These are phyloP conservation scores for Odontarrhena argentea DNA, from an alignment of 345 rosid genomes.

Conservation along the genomic window DNA sequence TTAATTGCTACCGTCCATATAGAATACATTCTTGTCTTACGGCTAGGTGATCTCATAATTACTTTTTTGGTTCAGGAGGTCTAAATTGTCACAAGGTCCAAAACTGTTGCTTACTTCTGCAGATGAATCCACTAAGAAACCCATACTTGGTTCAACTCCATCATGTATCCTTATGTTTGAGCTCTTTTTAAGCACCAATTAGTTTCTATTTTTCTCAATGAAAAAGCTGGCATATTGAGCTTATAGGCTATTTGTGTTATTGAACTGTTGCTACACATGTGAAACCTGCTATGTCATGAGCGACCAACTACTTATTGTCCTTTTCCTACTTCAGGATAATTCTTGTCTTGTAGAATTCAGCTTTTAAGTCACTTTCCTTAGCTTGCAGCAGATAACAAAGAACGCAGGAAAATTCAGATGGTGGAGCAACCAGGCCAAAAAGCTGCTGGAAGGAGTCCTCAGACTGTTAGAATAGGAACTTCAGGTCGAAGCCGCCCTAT, in stretches of 20 bases:
- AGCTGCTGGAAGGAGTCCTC: conserved; percentile 67
- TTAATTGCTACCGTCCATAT: conserved; percentile 9
- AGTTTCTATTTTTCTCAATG: conserved; percentile 10
- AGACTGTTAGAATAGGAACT: conserved; percentile 57
- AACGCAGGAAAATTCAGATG: conserved; percentile 89
- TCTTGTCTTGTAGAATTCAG: conserved; percentile 12
- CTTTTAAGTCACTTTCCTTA: conserved; percentile 53
- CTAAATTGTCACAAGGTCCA: conserved; percentile 62
- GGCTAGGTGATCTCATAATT: conserved; percentile 23
- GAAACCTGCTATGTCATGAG: conserved; percentile 22
- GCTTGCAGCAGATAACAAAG: conserved; percentile 72
- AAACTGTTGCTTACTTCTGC: conserved; percentile 71
- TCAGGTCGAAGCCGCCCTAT: conserved; percentile 79
- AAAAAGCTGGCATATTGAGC: conserved; percentile 11
- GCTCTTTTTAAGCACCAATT: conserved; percentile 9
- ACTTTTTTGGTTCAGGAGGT: conserved; percentile 58
- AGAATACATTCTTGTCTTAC: conserved; percentile 21
- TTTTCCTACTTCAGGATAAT: conserved; percentile 5
- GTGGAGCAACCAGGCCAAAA: conserved; percentile 98
- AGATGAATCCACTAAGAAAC: conserved; percentile 80
- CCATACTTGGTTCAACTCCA: conserved; percentile 59
- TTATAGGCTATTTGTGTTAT: conserved; percentile 20
- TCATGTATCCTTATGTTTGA: conserved; percentile 73
- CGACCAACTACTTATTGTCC: neutral
- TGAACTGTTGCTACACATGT: conserved; percentile 11